phyloP scores from a whole-genome alignment of 192 early-diverging fungal genomes.

The Mortierella antarctica region DNA sequence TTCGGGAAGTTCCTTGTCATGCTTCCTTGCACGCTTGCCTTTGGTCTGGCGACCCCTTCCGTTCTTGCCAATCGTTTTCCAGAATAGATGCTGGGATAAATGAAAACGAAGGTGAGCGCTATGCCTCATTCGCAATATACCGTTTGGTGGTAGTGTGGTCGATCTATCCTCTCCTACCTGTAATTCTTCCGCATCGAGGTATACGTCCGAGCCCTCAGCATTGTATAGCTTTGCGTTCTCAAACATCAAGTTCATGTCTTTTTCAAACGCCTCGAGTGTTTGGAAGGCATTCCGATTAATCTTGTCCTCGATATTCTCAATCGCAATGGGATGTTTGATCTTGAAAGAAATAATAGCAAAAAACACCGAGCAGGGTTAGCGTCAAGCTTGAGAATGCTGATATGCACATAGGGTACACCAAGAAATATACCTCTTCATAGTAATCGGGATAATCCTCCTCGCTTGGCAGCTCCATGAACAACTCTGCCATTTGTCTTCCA shows the following conservation, averaged over 20 bases:
- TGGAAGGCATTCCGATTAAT: constrained; percentile 72
- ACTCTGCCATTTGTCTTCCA: constrained; percentile 71
- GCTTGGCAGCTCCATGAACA: constrained; percentile 84
- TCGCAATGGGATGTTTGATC: constrained; percentile 68
- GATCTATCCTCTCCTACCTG: constrained; percentile 34
- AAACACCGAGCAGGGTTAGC: neutral
- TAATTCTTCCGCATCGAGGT: constrained; percentile 76
- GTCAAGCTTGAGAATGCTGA: too few species aligned
- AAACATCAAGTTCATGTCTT: constrained; percentile 88
- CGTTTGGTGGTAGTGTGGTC: too few species aligned
- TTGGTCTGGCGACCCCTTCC: constrained; percentile 4
- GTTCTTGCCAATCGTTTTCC: constrained; percentile 50
- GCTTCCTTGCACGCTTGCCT: constrained; percentile 32
- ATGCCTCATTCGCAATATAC: too few species aligned
- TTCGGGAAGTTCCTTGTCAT: constrained; percentile 20
- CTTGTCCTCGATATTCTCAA: constrained; percentile 68
- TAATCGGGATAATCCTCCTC: constrained; percentile 91
- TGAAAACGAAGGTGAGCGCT: too few species aligned
- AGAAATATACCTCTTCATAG: constrained; percentile 64
- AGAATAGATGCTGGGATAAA: constrained; percentile 28
- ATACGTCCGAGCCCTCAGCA: constrained; percentile 84
- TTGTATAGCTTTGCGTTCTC: constrained; percentile 95
- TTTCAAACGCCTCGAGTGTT: constrained; percentile 75
- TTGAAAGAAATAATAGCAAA: constrained; percentile 3
- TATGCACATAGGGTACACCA: too few species aligned